These are phyloP conservation scores for Penicillium lagena DNA, from an alignment of 495 filamentous ascomycete genomes.

Conservation along the genomic window DNA sequence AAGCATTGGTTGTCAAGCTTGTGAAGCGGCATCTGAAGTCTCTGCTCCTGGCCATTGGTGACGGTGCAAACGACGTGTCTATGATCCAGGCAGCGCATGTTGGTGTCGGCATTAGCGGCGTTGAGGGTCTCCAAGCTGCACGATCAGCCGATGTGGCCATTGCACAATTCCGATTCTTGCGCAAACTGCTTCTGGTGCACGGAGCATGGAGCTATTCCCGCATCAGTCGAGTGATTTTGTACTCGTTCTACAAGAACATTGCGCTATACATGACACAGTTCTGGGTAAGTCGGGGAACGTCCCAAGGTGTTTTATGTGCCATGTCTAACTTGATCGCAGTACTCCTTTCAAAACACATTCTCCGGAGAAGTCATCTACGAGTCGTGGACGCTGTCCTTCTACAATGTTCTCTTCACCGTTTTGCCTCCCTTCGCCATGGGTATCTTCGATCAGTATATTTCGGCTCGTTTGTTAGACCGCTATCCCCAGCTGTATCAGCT, in stretches of 20 bases:
- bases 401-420: slow-evolving; percentile 98
- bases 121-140: slow-evolving; percentile 98
- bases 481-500: slow-evolving; percentile 96
- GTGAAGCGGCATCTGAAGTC: slow-evolving; percentile 94
- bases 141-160: slow-evolving; percentile 94
- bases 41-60: slow-evolving; percentile 90
- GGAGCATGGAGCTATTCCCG: slow-evolving; percentile 97
- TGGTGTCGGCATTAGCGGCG: slow-evolving; percentile 93
- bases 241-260: slow-evolving; percentile 99
- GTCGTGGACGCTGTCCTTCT: slow-evolving; percentile 98
- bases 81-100: slow-evolving; percentile 99
- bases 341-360: slow-evolving; percentile 96
- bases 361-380: slow-evolving; percentile 98
- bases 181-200: slow-evolving; percentile 92
- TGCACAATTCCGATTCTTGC: slow-evolving; percentile 91
- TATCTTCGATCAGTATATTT: slow-evolving; percentile 97
- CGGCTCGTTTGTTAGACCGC: slow-evolving; percentile 88
- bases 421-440: slow-evolving; percentile 92
- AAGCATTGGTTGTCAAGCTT: slow-evolving; percentile 96
- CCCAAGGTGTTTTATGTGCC: not conserved
- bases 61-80: slow-evolving; percentile 97
- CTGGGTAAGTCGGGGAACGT: slow-evolving; percentile 57
- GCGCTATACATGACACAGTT: slow-evolving; percentile 98
- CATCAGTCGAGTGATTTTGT: slow-evolving; percentile 91
- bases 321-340: slow-evolving; percentile 48